phyloP scores from a whole-genome alignment of 345 rosid genomes.

The Citrus inodora region DNA sequence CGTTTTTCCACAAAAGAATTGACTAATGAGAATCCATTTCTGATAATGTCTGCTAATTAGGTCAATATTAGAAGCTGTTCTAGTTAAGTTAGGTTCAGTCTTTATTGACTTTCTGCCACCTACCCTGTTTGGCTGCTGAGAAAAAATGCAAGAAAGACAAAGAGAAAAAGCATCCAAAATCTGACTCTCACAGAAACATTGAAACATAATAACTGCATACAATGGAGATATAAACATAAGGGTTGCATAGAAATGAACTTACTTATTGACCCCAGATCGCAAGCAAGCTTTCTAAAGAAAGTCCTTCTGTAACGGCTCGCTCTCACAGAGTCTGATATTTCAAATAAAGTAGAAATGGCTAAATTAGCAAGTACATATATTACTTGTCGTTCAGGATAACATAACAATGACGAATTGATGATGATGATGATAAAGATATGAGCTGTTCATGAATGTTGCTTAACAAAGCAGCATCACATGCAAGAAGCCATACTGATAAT shows the following conservation, averaged over 20 bases:
- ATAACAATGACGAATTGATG: slow-evolving; percentile 7
- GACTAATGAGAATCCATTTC: not conserved
- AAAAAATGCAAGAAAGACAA: slow-evolving; percentile 3
- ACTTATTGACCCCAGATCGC: not conserved
- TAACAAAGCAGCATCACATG: slow-evolving; percentile 45
- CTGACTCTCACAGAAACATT: not conserved
- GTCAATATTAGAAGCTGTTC: slow-evolving; percentile 24
- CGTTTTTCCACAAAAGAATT: not conserved
- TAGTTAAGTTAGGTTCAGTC: slow-evolving; percentile 19
- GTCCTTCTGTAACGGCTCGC: no score
- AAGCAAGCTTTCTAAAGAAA: not conserved
- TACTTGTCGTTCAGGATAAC: not conserved
- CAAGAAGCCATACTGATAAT: slow-evolving; percentile 19
- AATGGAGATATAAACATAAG: not conserved
- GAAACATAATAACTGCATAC: not conserved
- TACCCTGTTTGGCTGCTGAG: slow-evolving; percentile 21
- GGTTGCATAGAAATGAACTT: not conserved
- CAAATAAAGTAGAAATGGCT: no score
- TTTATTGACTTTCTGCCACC: slow-evolving; percentile 32
- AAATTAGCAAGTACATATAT: no score
- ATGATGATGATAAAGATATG: slow-evolving; percentile 20
- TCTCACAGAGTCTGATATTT: no score
- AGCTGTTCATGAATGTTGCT: slow-evolving; percentile 39
- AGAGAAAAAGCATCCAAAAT: slow-evolving; percentile 3
- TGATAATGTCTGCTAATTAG: not conserved